Evolutionary conservation across 306 rosid genomes (phyloP).

Genomic region (Geum urbanum): DNA sequence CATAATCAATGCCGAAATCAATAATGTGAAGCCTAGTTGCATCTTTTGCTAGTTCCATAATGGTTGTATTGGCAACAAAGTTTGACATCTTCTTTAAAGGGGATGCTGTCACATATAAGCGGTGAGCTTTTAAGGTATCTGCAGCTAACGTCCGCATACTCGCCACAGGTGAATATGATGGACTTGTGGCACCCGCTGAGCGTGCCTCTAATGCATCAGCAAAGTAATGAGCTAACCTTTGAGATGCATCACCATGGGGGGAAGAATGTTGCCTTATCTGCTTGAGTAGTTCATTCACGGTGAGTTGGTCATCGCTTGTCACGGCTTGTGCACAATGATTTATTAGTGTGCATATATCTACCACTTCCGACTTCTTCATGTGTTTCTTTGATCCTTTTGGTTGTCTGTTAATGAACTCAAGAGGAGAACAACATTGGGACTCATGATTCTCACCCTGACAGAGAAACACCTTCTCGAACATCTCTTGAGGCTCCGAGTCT

Average conservation of each 20-base stretch:
- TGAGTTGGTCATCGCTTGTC: constrained; percentile 26
- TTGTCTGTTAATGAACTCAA: constrained; percentile 9
- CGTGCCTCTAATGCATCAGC: constrained; percentile 41
- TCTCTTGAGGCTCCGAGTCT: constrained; percentile 29
- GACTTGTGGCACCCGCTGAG: constrained; percentile 25
- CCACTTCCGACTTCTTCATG: constrained; percentile 18
- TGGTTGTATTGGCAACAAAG: constrained; percentile 31
- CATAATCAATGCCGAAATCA: constrained; percentile 44
- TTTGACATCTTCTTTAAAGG: constrained; percentile 39
- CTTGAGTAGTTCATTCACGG: constrained; percentile 28
- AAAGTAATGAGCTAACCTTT: constrained; percentile 44
- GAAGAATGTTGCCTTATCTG: constrained; percentile 42
- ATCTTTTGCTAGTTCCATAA: constrained; percentile 30
- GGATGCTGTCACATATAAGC: constrained; percentile 31
- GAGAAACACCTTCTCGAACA: constrained; percentile 34
- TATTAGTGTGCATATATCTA: constrained; percentile 39
- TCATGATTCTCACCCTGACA: constrained; percentile 24
- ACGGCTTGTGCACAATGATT: constrained; percentile 43
- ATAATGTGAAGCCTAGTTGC: constrained; percentile 37
- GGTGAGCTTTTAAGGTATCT: constrained; percentile 35
- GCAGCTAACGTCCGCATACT: constrained; percentile 26
- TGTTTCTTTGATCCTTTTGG: constrained; percentile 24
- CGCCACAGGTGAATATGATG: constrained; percentile 28
- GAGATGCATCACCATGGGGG: constrained; percentile 32
- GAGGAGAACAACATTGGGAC: background rate